phyloP scores from a whole-genome alignment of 495 filamentous ascomycete genomes.

The Aspergillus sparsus region DNA sequence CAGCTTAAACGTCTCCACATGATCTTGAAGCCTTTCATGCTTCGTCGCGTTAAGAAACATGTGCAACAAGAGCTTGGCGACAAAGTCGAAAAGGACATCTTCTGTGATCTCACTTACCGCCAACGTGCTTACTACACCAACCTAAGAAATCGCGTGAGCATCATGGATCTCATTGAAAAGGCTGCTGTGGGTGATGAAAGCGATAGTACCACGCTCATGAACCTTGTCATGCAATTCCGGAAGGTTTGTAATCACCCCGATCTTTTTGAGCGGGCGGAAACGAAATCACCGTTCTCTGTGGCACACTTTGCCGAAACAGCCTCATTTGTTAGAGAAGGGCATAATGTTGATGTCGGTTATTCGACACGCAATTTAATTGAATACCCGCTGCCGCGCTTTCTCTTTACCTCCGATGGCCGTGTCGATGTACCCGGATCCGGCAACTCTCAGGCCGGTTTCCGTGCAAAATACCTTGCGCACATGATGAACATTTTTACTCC shows the following conservation, averaged over 20 bases:
- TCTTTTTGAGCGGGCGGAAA: slow-evolving; percentile 93
- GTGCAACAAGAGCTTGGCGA: slow-evolving; percentile 98
- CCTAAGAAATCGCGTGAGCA: slow-evolving; percentile 92
- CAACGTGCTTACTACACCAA: slow-evolving; percentile 94
- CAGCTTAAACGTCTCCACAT: slow-evolving; percentile 95
- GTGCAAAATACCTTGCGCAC: slow-evolving; percentile 68
- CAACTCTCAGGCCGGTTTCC: slow-evolving; percentile 76
- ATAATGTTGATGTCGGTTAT: slow-evolving; percentile 76
- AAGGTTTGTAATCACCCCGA: slow-evolving; percentile 99
- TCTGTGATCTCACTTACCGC: slow-evolving; percentile 95
- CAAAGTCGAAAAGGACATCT: slow-evolving; percentile 95
- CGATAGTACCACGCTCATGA: slow-evolving; percentile 96
- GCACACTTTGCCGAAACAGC: slow-evolving; percentile 89
- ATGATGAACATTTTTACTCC: slow-evolving; percentile 88
- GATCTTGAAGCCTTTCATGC: slow-evolving; percentile 99
- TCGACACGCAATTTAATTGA: slow-evolving; percentile 85
- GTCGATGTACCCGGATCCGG: slow-evolving; percentile 73
- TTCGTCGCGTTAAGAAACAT: slow-evolving; percentile 98
- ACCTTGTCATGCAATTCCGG: slow-evolving; percentile 98
- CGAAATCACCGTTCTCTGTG: slow-evolving; percentile 78
- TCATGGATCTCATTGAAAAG: slow-evolving; percentile 98
- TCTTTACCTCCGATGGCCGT: slow-evolving; percentile 75
- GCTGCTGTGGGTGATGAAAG: slow-evolving; percentile 90
- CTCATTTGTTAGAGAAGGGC: slow-evolving; percentile 88
- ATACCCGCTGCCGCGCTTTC: slow-evolving; percentile 74